Evolutionary conservation across 495 filamentous ascomycete species (phyloP).

Genomic region (Xylaria scruposa): DNA sequence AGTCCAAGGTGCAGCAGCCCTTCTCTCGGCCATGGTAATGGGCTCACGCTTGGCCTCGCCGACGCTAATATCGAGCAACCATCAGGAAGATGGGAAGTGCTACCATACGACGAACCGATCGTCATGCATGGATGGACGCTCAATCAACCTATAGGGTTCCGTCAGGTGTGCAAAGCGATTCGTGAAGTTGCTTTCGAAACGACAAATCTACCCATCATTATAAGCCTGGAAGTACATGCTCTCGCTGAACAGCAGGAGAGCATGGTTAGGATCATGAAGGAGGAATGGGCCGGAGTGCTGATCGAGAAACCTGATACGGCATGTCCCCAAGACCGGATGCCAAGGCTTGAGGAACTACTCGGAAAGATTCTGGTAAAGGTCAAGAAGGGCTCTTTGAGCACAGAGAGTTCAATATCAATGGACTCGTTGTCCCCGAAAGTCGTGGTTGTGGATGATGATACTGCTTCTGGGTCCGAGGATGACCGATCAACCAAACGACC

Average conservation of each 20-base stretch:
- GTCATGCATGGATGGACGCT: conserved; percentile 87
- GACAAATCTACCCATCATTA: conserved; percentile 77
- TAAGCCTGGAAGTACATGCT: conserved; percentile 90
- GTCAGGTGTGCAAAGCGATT: conserved; percentile 82
- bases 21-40: conserved; percentile 28
- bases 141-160: conserved; percentile 84
- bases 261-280: conserved; percentile 92
- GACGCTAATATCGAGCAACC: conserved; percentile 27
- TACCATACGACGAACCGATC: conserved; percentile 63
- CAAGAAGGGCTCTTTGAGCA: conserved; percentile 64
- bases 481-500: conserved; percentile 54
- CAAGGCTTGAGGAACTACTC: conserved; percentile 70
- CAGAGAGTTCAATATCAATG: conserved; percentile 35
- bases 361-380: conserved; percentile 92
- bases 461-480: conserved; percentile 39
- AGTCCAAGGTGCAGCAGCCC: conserved; percentile 47
- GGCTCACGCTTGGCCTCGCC: conserved; percentile 15
- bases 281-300: conserved; percentile 78
- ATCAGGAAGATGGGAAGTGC: conserved; percentile 36
- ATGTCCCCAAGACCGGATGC: conserved; percentile 64
- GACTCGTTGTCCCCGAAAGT: conserved; percentile 33
- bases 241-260: conserved; percentile 79
- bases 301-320: conserved; percentile 61
- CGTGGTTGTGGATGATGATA: conserved; percentile 39
- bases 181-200: conserved; percentile 77